These are phyloP conservation scores for Asterella californica DNA, from an alignment of 225 moss, liverwort and hornwort species.

Conservation along the genomic window DNA sequence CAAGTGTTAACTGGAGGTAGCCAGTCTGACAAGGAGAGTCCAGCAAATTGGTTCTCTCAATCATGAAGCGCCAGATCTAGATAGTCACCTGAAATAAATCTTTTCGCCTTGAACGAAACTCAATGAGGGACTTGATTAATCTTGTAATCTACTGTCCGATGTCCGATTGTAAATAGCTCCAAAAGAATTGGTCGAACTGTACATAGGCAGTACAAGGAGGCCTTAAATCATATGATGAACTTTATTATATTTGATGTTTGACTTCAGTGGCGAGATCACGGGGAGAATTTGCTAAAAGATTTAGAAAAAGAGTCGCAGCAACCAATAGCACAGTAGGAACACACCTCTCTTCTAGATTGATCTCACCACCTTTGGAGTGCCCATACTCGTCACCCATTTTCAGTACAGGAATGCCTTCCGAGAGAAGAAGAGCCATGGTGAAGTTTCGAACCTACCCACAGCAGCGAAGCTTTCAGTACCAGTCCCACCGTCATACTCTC, in stretches of 20 bases:
- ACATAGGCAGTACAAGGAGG: background rate
- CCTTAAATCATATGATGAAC: background rate
- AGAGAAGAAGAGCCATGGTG: conserved; percentile 62
- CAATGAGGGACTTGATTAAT: conserved; percentile 32
- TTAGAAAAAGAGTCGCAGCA: background rate
- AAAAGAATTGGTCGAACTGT: conserved; percentile 38
- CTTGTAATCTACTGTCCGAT: conserved; percentile 34
- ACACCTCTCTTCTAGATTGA: conserved; percentile 62
- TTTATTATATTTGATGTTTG: background rate
- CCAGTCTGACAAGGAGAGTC: background rate
- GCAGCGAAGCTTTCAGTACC: background rate
- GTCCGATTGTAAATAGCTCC: conserved; percentile 38
- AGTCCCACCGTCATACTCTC: background rate
- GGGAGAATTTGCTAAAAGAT: background rate
- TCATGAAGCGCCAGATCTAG: too few relatives aligned
- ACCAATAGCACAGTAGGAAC: background rate
- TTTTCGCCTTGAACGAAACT: conserved; percentile 32
- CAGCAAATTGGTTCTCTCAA: too few relatives aligned
- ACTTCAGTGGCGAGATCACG: too few relatives aligned
- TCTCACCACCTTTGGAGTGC: conserved; percentile 65
- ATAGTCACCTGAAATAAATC: conserved; percentile 48
- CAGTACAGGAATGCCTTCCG: conserved; percentile 82
- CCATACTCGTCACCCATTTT: conserved; percentile 98
- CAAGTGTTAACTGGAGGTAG: background rate
- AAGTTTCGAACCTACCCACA: conserved; percentile 76